Evolutionary conservation across 257 asterid genomes (phyloP).

Genomic region (Solanum lignicaule): DNA sequence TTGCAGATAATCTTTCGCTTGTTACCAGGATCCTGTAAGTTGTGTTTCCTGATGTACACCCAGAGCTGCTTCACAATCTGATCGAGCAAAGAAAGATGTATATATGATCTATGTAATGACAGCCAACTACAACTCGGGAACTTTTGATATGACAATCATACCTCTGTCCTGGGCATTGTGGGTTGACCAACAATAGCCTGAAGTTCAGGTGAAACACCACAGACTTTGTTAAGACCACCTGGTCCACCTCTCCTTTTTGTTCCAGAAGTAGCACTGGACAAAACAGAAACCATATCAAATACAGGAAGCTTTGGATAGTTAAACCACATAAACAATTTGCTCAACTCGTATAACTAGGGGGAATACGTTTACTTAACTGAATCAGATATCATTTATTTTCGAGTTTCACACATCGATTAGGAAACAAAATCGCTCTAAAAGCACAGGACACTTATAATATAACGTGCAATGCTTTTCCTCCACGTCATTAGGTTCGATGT

Average conservation of each 20-base stretch:
- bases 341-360: background rate
- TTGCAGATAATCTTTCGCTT: slow-evolving; percentile 66
- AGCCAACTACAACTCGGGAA: background rate
- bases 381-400: background rate
- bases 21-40: slow-evolving; percentile 75
- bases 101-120: background rate
- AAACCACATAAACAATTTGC: background rate
- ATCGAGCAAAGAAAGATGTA: background rate
- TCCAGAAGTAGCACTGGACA: slow-evolving; percentile 44
- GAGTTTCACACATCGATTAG: background rate
- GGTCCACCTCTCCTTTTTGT: slow-evolving; percentile 85
- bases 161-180: slow-evolving; percentile 81
- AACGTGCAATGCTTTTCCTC: background rate
- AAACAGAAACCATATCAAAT: background rate
- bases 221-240: slow-evolving; percentile 77
- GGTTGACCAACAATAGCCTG: slow-evolving; percentile 84
- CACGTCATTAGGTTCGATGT: background rate
- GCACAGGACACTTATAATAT: background rate
- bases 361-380: background rate
- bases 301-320: background rate
- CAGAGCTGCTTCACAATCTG: slow-evolving; percentile 69
- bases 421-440: background rate
- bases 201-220: slow-evolving; percentile 80
- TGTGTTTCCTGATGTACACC: slow-evolving; percentile 70
- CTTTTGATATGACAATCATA: slow-evolving; percentile 11